Base-by-base conservation (phyloP, 2,329 filamentous ascomycete genomes). In the Cytospora piceicola region DNA sequence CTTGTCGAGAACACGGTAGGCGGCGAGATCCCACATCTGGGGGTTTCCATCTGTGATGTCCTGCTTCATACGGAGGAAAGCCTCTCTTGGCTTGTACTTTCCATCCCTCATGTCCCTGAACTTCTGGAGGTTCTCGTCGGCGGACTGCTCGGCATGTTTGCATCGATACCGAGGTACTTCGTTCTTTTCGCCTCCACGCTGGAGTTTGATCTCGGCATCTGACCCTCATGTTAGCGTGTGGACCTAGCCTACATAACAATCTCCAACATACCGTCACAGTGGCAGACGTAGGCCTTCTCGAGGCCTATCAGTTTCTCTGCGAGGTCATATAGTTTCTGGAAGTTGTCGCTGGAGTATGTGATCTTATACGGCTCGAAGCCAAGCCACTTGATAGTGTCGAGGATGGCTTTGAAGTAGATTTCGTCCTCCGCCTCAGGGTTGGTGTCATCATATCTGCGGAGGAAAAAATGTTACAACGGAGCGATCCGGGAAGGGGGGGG, bases 21-120 rank as follows among this genome's bases (percentile, higher is more conserved):
- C 94, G 2, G 92, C 91, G 62, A 97, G 80, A 81, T 98, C 94
- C 94, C 94, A 97, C 91, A 97, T 94, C 78, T 96, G 92, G 8
- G 94, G 93, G 76, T 97, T 97, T 34, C 90, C 89, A 72, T 90
- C 89, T 59, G 87, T 86, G 69, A 92, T 92, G 69, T 93, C 86
- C 82, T 96, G 92, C 81, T 96, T 96, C 94, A 98, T 97, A 68
- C 94, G 89, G 61, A 98, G 81, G 72, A 93, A 91, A 1, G 93
- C 94, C 76, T 93, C 89, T 72, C 88, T 88, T 0, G 93, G 89
- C 76, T 91, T 89, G 79, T 97, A 97, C 78, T 94, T 92, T 24
- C 94, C 94, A 74, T 96, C 93, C 60, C 88, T 85, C 94, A 98
- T 98, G 54, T 88, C 92, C 68, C 92, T 84, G 77, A 98, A 97